A percentile compares a stretch with the other conserved stretches of the same genome.
Evolutionary conservation across 768 basidiomycete genomes (phyloP).

Genomic region (Lentinula sp.): DNA sequence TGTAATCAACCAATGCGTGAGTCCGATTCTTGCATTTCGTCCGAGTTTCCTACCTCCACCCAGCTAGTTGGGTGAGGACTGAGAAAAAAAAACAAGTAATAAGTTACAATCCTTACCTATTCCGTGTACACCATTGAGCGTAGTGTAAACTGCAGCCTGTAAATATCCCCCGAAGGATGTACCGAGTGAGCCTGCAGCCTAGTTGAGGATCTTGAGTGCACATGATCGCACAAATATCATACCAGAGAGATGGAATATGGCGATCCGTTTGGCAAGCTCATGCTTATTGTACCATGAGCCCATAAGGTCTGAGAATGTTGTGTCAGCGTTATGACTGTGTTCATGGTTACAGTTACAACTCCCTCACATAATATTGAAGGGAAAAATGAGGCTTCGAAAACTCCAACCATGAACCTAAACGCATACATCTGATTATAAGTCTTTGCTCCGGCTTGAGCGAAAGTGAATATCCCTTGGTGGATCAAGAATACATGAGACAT

Average conservation of each 20-base stretch:
- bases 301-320: slow-evolving; percentile 11
- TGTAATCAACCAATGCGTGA: not conserved
- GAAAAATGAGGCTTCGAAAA: slow-evolving; percentile 19
- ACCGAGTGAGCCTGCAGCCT: slow-evolving; percentile 15
- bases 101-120: slow-evolving; percentile 5
- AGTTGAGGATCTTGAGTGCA: not conserved
- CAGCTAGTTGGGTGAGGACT: slow-evolving; percentile 5
- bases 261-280: slow-evolving; percentile 18
- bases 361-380: slow-evolving; percentile 10
- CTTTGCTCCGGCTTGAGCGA: slow-evolving; percentile 19
- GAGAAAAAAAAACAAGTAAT: not conserved
- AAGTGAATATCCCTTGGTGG: slow-evolving; percentile 14
- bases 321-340: not conserved
- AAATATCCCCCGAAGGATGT: slow-evolving; percentile 19
- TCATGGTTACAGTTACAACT: not conserved
- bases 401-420: slow-evolving; percentile 18
- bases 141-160: slow-evolving; percentile 18
- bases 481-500: not conserved
- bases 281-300: slow-evolving; percentile 20
- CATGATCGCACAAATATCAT: not conserved
- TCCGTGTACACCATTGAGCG: slow-evolving; percentile 15
- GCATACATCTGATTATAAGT: slow-evolving; percentile 18
- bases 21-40: not conserved
- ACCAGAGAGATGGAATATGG: slow-evolving; percentile 19
- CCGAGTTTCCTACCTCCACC: slow-evolving; percentile 14